Percentiles rank a stretch among this genome's conserved stretches.
phyloP scores from a whole-genome alignment of 805 yeast genomes.

The Wickerhamiella hasegawae region DNA sequence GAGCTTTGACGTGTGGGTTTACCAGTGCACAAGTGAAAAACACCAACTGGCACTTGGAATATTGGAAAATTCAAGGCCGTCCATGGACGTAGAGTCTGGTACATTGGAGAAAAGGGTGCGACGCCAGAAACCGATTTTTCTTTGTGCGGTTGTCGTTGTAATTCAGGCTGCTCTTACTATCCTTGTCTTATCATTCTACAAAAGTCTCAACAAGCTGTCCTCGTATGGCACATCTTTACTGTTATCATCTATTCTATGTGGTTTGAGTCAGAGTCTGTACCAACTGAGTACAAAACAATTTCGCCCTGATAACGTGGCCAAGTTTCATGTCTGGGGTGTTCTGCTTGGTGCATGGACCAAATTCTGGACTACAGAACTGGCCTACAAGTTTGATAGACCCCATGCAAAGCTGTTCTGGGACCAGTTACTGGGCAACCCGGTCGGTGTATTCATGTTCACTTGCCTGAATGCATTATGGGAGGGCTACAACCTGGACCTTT shows the following conservation, averaged over 20 bases:
- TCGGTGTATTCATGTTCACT: conserved; percentile 19
- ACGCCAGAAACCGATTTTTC: conserved; percentile 10
- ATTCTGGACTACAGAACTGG: conserved; percentile 23
- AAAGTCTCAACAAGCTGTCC: conserved; percentile 12
- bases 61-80: too few relatives aligned
- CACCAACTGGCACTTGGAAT: too few relatives aligned
- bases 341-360: conserved; percentile 23
- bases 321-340: conserved; percentile 25
- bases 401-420: conserved; percentile 18
- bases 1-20: too few relatives aligned
- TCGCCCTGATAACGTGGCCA: conserved; percentile 12
- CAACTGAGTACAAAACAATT: conserved; percentile 15
- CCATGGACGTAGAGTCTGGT: conserved; percentile 13
- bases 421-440: conserved; percentile 22
- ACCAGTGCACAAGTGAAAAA: too few relatives aligned
- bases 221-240: conserved; percentile 20
- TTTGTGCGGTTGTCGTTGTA: conserved; percentile 7
- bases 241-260: conserved; percentile 18
- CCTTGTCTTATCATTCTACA: conserved; percentile 13
- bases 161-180: conserved; percentile 14
- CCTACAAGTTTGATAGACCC: conserved; percentile 11
- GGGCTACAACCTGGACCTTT: conserved; percentile 20
- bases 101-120: conserved; percentile 14
- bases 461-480: conserved; percentile 24
- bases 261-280: conserved; percentile 21